Percentiles rank a stretch among this genome's conserved stretches.
Conservation (phyloP, 345 rosid species). For the Populus deltoides region DNA sequence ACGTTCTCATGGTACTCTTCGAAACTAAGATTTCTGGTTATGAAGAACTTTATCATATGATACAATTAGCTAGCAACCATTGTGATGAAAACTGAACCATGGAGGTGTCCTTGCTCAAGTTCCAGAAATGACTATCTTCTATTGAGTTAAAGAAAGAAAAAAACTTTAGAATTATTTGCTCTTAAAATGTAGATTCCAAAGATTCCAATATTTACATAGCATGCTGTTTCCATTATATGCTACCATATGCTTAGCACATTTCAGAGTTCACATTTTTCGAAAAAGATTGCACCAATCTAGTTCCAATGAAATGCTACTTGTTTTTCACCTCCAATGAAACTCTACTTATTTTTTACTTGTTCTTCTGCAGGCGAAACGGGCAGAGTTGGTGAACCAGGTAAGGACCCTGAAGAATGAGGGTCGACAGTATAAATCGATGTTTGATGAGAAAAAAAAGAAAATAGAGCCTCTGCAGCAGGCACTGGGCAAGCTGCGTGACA, state of each 20-base stretch:
- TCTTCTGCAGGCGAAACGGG: constrained; percentile 40
- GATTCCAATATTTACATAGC: background rate
- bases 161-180: background rate
- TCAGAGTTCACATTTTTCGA: background rate
- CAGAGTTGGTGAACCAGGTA: constrained; percentile 43
- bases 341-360: background rate
- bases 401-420: constrained; percentile 38
- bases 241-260: background rate
- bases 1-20: background rate
- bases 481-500: constrained; percentile 67
- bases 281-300: background rate
- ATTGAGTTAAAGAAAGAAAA: no score
- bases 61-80: background rate
- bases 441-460: constrained; percentile 70
- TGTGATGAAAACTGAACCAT: background rate
- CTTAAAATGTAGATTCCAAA: background rate
- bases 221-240: background rate
- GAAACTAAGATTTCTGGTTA: background rate
- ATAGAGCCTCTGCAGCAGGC: constrained; percentile 88
- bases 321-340: background rate
- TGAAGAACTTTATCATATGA: background rate
- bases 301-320: background rate
- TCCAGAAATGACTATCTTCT: background rate
- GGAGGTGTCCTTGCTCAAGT: background rate
- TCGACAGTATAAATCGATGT: constrained; percentile 36